Evolutionary conservation across 805 yeast genomes (phyloP).

Genomic region (Yarrowia porcina): DNA sequence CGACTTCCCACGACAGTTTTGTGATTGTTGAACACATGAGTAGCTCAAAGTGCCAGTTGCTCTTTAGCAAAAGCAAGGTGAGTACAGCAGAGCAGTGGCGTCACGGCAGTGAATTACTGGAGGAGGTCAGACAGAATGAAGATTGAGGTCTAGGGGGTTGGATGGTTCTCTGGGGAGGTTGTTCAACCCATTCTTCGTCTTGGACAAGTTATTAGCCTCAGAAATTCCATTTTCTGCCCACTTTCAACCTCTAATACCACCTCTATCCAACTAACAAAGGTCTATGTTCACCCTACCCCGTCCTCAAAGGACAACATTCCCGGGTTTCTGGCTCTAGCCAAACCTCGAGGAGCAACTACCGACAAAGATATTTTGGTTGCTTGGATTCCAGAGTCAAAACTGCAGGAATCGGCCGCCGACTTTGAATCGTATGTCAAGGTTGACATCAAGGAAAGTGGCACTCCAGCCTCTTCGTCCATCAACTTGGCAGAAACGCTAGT

Average conservation of each 20-base stretch:
- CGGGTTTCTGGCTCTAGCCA: slow-evolving; percentile 69
- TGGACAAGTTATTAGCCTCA: too few species aligned
- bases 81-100: not conserved
- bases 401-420: slow-evolving; percentile 47
- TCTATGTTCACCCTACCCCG: slow-evolving; percentile 77
- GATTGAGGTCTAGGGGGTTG: not conserved
- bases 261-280: slow-evolving; percentile 46
- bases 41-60: slow-evolving; percentile 24
- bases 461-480: slow-evolving; percentile 29
- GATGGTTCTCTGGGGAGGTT: too few species aligned
- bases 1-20: slow-evolving; percentile 18
- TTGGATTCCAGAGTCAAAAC: slow-evolving; percentile 55
- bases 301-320: slow-evolving; percentile 71
- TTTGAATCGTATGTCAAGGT: slow-evolving; percentile 47
- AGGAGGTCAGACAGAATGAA: not conserved
- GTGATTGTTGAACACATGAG: slow-evolving; percentile 21
- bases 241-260: not conserved
- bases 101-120: not conserved
- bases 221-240: too few species aligned
- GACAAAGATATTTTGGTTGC: slow-evolving; percentile 60
- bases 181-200: too few species aligned
- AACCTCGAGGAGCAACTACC: slow-evolving; percentile 45
- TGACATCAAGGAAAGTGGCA: slow-evolving; percentile 44
- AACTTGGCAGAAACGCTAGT: slow-evolving; percentile 40
- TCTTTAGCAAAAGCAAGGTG: slow-evolving; percentile 24